These are phyloP conservation scores for Fusarium begoniae DNA, from an alignment of 2,329 filamentous ascomycete genomes.

Conservation along the genomic window DNA sequence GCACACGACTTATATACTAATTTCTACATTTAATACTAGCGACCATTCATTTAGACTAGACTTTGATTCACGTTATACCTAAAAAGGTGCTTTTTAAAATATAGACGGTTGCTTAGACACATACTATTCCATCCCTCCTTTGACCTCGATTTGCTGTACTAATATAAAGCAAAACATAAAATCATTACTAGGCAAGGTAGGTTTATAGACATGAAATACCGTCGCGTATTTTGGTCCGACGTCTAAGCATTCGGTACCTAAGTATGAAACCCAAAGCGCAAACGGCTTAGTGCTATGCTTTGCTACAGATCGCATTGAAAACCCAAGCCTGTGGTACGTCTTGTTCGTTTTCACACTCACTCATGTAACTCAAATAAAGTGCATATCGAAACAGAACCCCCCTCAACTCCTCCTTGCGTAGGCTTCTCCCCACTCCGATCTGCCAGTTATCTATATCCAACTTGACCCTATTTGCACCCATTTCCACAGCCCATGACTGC, in stretches of 20 bases:
- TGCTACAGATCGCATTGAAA: conserved; percentile 35
- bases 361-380: conserved; percentile 48
- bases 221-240: background rate
- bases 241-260: background rate
- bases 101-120: conserved; percentile 3
- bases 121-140: background rate
- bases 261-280: background rate
- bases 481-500: conserved; percentile 33
- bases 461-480: background rate
- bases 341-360: conserved; percentile 34
- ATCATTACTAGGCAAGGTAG: background rate
- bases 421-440: conserved; percentile 29
- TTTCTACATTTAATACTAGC: conserved; percentile 36
- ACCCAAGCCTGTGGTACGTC: conserved; percentile 47
- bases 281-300: background rate
- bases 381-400: conserved; percentile 48
- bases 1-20: conserved; percentile 36
- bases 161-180: background rate
- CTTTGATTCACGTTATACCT: conserved; percentile 25
- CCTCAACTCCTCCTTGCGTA: conserved; percentile 39
- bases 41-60: conserved; percentile 40
- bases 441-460: conserved; percentile 29
- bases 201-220: background rate
- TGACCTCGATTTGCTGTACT: background rate
- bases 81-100: conserved; percentile 14